Base-by-base conservation (phyloP, 2,329 filamentous ascomycete genomes). In the Emmonsiellopsis sp. region DNA sequence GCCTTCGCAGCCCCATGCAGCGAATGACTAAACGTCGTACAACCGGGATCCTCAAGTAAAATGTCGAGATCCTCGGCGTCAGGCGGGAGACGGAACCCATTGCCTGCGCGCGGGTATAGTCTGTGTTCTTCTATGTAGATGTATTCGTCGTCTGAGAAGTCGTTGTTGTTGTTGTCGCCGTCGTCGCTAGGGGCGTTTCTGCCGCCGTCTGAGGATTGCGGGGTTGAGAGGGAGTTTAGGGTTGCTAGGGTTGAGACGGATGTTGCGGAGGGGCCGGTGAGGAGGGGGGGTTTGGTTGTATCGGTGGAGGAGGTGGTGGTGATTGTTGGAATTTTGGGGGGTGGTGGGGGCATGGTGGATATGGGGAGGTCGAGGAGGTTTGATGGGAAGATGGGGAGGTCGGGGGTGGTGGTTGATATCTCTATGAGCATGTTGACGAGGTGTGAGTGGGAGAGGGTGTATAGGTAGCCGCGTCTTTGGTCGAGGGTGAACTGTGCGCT, bases 361-460 rank as follows among this genome's bases (percentile, higher is more conserved):
- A 49, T 20, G 32, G 54, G 52, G 34, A 60, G 59, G 34, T 59
- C 57, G 41, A 40, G 62, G 56, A 66, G 62, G 48, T 66, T 71
- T 58, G 57, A 60, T 45, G 76, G 78, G 62, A 87, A 89, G 51
- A 90, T 73, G 5, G 84, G 80, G 5, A 90, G 72, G 51, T 83
- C 78, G 2, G 86, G 84, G 56, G 86, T 76, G 2, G 80, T 67
- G 46, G 79, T 77, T 31, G 80, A 80, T 54, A 82, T 76, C 57
- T 79, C 78, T 55, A 87, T 73, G 37, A 89, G 73, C 31, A 89
- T 75, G 51, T 79, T 79, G 46, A 89, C 79, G 1, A 91, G 74
- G 40, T 83, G 75, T 8, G 76, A 69, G 58, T 82, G 79, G 2
- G 85, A 72, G 32, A 89, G 74, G 10, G 76, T 76, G 0, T 77